These are phyloP conservation scores for Suaeda aralocaspica DNA, from an alignment of 148 eudicot species.

Conservation along the genomic window DNA sequence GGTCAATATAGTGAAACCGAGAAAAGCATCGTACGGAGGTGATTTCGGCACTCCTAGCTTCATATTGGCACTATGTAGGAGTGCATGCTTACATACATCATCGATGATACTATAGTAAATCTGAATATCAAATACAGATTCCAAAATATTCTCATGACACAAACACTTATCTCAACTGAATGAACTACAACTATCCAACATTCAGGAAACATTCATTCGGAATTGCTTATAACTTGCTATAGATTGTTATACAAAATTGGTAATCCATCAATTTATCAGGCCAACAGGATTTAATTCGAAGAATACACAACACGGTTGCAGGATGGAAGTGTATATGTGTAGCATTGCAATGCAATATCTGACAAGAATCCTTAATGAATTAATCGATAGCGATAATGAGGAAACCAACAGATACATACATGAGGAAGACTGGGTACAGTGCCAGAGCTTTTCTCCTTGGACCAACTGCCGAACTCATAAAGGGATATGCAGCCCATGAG, in stretches of 20 bases:
- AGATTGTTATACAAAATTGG: conserved; percentile 31
- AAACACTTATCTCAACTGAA: not conserved
- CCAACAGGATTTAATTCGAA: conserved; percentile 15
- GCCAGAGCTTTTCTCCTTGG: conserved; percentile 97
- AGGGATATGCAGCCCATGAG: conserved; percentile 99
- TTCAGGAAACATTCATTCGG: not conserved
- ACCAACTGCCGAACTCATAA: conserved; percentile 93
- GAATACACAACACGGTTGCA: conserved; percentile 25
- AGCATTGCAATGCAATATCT: conserved; percentile 9
- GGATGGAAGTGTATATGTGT: not conserved
- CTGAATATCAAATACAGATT: conserved; percentile 4
- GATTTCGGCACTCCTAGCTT: too few relatives aligned
- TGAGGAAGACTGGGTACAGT: conserved; percentile 89
- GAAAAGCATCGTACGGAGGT: too few relatives aligned
- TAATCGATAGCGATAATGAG: conserved; percentile 92
- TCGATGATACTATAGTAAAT: not conserved
- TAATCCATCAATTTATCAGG: conserved; percentile 16
- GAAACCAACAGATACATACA: conserved; percentile 97
- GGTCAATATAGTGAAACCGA: too few relatives aligned
- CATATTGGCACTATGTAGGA: too few relatives aligned
- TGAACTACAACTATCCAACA: conserved; percentile 24
- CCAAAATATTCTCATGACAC: conserved; percentile 4
- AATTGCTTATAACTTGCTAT: conserved; percentile 20
- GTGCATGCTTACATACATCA: too few relatives aligned
- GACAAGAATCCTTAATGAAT: conserved; percentile 6